These are phyloP conservation scores for Apiotrichum laibachii DNA, from an alignment of 1,284 basidiomycete species.

Conservation along the genomic window DNA sequence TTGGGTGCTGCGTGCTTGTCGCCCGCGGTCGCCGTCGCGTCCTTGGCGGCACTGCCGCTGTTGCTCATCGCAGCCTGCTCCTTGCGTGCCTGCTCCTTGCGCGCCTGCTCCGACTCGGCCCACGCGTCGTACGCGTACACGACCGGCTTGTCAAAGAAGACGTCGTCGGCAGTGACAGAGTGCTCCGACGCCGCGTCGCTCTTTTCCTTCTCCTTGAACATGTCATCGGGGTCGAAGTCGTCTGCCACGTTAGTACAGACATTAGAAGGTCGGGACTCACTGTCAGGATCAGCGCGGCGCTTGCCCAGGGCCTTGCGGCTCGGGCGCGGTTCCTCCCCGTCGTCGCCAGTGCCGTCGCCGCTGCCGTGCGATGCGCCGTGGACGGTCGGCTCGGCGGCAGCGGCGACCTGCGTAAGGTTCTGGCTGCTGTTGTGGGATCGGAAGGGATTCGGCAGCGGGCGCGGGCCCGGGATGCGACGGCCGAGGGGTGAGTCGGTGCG, in stretches of 20 bases:
- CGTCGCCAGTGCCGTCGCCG: slow-evolving; percentile 17
- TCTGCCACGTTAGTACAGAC: slow-evolving; percentile 5
- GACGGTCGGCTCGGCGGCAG: not conserved
- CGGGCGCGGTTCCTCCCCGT: slow-evolving; percentile 32
- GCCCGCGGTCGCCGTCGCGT: not conserved
- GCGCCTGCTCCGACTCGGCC: slow-evolving; percentile 29
- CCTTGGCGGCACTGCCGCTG: not conserved
- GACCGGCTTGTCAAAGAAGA: slow-evolving; percentile 36
- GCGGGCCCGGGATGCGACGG: slow-evolving; percentile 24
- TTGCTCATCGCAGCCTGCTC: not conserved
- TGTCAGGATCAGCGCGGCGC: slow-evolving; percentile 42
- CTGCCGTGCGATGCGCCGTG: slow-evolving; percentile 2
- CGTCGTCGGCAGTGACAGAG: slow-evolving; percentile 32
- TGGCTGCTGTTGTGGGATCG: slow-evolving; percentile 15
- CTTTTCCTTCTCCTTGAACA: slow-evolving; percentile 28
- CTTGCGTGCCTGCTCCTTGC: slow-evolving; percentile 1
- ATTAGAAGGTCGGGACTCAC: slow-evolving; percentile 39
- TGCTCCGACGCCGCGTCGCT: slow-evolving; percentile 30
- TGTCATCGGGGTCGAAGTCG: slow-evolving; percentile 47
- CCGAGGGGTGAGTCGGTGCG: slow-evolving; percentile 35
- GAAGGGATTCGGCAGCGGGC: slow-evolving; percentile 44
- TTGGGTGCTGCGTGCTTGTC: not conserved
- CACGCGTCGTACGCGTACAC: slow-evolving; percentile 51
- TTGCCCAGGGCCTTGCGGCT: slow-evolving; percentile 50
- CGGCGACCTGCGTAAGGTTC: slow-evolving; percentile 9